phyloP scores from a whole-genome alignment of 805 yeast species.

The Candida fluviatilis region DNA sequence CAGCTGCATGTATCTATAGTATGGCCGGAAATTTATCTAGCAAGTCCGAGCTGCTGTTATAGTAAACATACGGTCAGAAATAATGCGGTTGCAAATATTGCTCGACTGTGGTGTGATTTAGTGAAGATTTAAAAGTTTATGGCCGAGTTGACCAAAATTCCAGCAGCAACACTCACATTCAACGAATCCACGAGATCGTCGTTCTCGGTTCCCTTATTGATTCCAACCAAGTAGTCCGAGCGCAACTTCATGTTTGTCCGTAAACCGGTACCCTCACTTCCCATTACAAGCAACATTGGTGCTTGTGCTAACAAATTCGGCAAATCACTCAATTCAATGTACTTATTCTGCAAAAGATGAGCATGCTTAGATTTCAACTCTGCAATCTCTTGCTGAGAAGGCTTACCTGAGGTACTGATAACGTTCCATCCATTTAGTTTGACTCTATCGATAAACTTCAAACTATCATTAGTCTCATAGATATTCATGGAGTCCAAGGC shows the following conservation, averaged over 20 bases:
- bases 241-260: slow-evolving; percentile 58
- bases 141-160: slow-evolving; percentile 44
- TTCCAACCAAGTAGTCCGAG: slow-evolving; percentile 49
- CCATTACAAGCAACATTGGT: slow-evolving; percentile 73
- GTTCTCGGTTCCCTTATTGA: slow-evolving; percentile 28
- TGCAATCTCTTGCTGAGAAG: slow-evolving; percentile 16
- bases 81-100: too few species aligned
- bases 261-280: slow-evolving; percentile 84
- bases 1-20: too few species aligned
- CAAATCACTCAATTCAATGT: slow-evolving; percentile 41
- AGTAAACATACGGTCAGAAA: too few species aligned
- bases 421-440: slow-evolving; percentile 66
- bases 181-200: slow-evolving; percentile 61
- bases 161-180: slow-evolving; percentile 89
- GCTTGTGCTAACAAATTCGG: slow-evolving; percentile 36
- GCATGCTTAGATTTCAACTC: slow-evolving; percentile 22
- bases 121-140: background rate
- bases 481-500: slow-evolving; percentile 72
- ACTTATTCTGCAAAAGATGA: slow-evolving; percentile 27
- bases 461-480: slow-evolving; percentile 53
- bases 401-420: slow-evolving; percentile 52
- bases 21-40: too few species aligned
- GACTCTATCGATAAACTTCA: slow-evolving; percentile 56
- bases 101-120: too few species aligned
- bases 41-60: too few species aligned